phyloP scores from a whole-genome alignment of 2,329 filamentous ascomycete species.

The Gremmenia infestans region DNA sequence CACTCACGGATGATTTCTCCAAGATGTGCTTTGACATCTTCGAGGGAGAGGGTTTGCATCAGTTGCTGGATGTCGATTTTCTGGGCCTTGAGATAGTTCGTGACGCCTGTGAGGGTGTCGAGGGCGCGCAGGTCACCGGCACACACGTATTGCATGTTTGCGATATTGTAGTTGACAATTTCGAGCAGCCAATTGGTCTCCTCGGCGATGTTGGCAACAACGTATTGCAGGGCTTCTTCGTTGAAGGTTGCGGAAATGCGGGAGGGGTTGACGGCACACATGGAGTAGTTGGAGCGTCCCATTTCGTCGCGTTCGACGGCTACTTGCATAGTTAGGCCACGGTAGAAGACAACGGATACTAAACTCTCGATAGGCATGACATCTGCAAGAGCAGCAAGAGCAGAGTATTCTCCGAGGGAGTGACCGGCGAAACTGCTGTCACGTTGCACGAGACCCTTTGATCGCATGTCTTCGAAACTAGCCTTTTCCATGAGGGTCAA shows the following conservation, averaged over 20 bases:
- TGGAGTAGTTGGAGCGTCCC: conserved; percentile 95
- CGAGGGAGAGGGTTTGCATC: conserved; percentile 78
- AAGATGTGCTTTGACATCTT: conserved; percentile 86
- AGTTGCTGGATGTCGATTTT: conserved; percentile 96
- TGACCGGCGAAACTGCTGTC: conserved; percentile 98
- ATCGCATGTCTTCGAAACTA: conserved; percentile 97
- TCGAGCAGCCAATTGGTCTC: conserved; percentile 93
- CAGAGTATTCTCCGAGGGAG: conserved; percentile 97
- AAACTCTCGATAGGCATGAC: conserved; percentile 99
- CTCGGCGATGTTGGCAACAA: conserved; percentile 91
- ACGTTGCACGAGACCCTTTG: conserved; percentile 90
- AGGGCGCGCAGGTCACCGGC: conserved; percentile 66
- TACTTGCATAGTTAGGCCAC: conserved; percentile 98
- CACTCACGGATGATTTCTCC: conserved; percentile 87
- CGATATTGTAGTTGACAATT: conserved; percentile 91
- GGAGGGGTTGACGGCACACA: conserved; percentile 98
- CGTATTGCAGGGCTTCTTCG: conserved; percentile 93
- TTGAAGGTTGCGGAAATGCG: conserved; percentile 98
- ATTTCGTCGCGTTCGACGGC: conserved; percentile 92
- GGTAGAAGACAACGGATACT: conserved; percentile 98
- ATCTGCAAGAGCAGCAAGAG: conserved; percentile 89
- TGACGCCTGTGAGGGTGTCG: conserved; percentile 63
- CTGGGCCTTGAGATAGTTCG: conserved; percentile 93
- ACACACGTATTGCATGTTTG: conserved; percentile 71
- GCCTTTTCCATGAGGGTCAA: conserved; percentile 99